Base-by-base conservation (phyloP, 2,329 filamentous ascomycete genomes). In the Drechslerella dactyloides region DNA sequence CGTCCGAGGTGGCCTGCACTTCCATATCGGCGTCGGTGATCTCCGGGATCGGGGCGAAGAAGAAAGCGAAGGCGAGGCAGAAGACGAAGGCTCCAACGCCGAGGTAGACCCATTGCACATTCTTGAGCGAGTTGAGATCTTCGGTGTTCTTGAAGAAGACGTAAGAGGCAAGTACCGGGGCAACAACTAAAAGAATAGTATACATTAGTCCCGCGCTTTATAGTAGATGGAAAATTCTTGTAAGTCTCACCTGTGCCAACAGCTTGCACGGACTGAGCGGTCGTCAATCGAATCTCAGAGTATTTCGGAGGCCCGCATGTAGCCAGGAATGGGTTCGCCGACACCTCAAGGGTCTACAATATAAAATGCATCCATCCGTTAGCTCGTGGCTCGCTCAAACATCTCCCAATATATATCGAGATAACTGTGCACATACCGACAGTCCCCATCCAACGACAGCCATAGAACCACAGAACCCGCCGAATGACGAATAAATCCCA, bases 61-160 rank as follows among this genome's bases (percentile, higher is more conserved):
- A 86, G 78, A 88, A 88, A 8, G 87, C 81, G 1, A 82, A 79
- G 0, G 85, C 83, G 0, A 88, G 81, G 8, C 84, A 65, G 73
- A 83, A 84, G 24, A 87, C 85, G 68, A 88, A 88, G 73, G 81
- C 81, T 1, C 85, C 86, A 33, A 88, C 86, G 2, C 84, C 85
- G 1, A 88, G 81, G 75, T 89, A 89, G 1, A 85, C 83, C 85
- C 85, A 88, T 77, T 88, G 86, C 7, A 88, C 86, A 59, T 84
- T 87, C 74, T 81, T 79, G 59, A 88, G 78, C 1, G 83, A 82
- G n/a, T 82, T 78, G 8, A 78, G 79, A 55, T 81, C 81, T 35
- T 84, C 80, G 35, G 82, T 80, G 57, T 84, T 80, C 46, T 83
- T 82, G 78, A 88, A 88, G 79, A 89, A 87, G 54, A 87, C 86